phyloP scores from a whole-genome alignment of 2,329 filamentous ascomycete genomes.

The Tothia fuscella region DNA sequence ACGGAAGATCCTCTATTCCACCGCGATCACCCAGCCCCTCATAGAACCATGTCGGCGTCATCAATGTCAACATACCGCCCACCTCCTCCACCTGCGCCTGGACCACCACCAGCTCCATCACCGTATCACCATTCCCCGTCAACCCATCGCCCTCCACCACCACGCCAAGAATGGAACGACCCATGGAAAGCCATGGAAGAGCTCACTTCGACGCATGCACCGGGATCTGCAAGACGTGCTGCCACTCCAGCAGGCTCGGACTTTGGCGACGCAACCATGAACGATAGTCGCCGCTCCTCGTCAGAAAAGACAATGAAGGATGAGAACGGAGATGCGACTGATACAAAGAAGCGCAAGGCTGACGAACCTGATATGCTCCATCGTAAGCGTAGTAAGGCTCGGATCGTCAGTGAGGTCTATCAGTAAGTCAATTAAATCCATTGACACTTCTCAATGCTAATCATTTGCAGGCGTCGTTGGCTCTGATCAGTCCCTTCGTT shows the following conservation, averaged over 20 bases:
- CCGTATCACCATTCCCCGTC: conserved; percentile 2
- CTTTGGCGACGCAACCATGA: conserved; percentile 4
- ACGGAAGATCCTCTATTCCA: conserved; percentile 9
- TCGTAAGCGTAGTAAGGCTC: conserved; percentile 2
- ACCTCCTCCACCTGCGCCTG: neutral
- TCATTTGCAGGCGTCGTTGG: conserved; percentile 2
- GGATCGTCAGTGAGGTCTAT: neutral
- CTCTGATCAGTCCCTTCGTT: too few relatives aligned
- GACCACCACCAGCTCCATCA: neutral
- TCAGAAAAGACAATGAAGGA: conserved; percentile 3
- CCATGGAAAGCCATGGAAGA: conserved; percentile 5
- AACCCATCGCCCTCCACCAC: conserved; percentile 1
- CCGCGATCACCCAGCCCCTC: neutral
- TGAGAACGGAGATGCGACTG: neutral
- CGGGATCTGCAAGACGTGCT: neutral
- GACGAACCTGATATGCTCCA: conserved; percentile 1
- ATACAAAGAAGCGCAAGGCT: conserved; percentile 1
- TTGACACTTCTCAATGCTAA: neutral
- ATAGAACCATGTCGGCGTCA: neutral
- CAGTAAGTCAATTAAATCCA: neutral
- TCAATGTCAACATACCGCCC: neutral
- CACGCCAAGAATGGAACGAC: neutral
- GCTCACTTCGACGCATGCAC: neutral
- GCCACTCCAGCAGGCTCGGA: conserved; percentile 7
- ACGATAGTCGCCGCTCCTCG: conserved; percentile 1